phyloP scores from a whole-genome alignment of 805 yeast genomes.

The Priceomyces carsonii region DNA sequence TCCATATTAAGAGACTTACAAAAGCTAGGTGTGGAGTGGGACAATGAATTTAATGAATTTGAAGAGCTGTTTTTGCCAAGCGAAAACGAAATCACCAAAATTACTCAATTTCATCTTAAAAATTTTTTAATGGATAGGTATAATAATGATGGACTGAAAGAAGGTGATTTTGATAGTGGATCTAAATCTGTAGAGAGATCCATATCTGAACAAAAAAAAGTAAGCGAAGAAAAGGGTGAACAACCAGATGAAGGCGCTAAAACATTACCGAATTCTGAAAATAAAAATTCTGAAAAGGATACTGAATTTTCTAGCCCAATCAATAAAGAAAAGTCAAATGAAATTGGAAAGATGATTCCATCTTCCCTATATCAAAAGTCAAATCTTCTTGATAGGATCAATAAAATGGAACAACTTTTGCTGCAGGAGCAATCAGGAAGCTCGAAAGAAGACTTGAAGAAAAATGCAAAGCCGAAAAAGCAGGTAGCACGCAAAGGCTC shows the following conservation, averaged over 20 bases:
- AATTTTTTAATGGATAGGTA: slow-evolving; percentile 65
- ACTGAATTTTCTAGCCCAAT: slow-evolving; percentile 7
- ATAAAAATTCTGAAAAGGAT: slow-evolving; percentile 28
- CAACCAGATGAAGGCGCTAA: background rate
- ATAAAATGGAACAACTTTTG: slow-evolving; percentile 26
- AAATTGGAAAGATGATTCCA: slow-evolving; percentile 20
- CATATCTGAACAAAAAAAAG: slow-evolving; percentile 9
- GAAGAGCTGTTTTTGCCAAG: slow-evolving; percentile 81
- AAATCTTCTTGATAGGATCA: slow-evolving; percentile 25
- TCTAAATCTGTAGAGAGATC: background rate
- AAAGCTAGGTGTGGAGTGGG: slow-evolving; percentile 86
- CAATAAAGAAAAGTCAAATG: slow-evolving; percentile 16
- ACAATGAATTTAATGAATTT: slow-evolving; percentile 75
- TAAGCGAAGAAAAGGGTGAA: slow-evolving; percentile 3
- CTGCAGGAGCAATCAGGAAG: slow-evolving; percentile 13
- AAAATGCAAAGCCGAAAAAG: slow-evolving; percentile 4
- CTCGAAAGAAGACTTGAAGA: slow-evolving; percentile 5
- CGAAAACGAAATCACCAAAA: slow-evolving; percentile 87
- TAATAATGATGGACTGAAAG: slow-evolving; percentile 12
- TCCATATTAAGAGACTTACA: slow-evolving; percentile 69
- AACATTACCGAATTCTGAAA: slow-evolving; percentile 27
- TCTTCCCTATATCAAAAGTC: slow-evolving; percentile 21
- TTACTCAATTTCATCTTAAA: slow-evolving; percentile 84
- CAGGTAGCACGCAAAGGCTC: slow-evolving; percentile 12
- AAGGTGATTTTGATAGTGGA: slow-evolving; percentile 1